Percentiles rank a stretch among this genome's conserved stretches.
These are phyloP conservation scores for Tetrahymena malaccensis DNA, from an alignment of 73 alveolate species.

Conservation along the genomic window DNA sequence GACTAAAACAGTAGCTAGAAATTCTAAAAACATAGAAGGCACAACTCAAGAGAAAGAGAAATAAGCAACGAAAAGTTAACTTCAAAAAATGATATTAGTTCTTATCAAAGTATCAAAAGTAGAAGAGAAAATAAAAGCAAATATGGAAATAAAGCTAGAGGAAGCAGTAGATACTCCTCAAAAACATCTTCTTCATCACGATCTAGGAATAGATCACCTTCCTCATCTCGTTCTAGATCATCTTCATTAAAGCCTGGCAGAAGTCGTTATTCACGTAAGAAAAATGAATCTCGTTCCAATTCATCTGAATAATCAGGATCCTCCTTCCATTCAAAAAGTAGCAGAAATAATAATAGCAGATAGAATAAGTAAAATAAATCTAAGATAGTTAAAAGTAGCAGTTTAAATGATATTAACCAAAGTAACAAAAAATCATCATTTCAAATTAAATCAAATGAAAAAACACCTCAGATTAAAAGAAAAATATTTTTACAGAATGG, in stretches of 20 bases:
- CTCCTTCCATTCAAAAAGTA: background rate
- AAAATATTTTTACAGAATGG: background rate
- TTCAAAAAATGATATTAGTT: background rate
- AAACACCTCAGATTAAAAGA: background rate
- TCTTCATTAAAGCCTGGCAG: background rate
- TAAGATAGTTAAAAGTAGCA: background rate
- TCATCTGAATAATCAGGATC: background rate
- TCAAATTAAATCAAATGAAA: background rate
- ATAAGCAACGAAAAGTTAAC: background rate
- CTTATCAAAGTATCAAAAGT: background rate
- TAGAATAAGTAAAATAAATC: background rate
- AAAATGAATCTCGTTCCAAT: background rate
- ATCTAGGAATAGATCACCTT: background rate
- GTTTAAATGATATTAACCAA: background rate
- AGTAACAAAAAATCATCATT: background rate
- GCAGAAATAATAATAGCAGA: background rate
- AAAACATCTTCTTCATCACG: background rate
- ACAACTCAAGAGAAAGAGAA: background rate
- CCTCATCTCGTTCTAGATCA: background rate
- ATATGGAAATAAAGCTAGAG: background rate
- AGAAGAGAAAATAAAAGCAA: background rate
- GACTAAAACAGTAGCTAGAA: background rate
- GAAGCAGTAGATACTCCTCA: background rate
- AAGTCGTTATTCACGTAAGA: background rate
- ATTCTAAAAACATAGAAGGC: background rate